Percentiles rank a stretch among this genome's conserved stretches.
These are phyloP conservation scores for Erythrophleum fordii DNA, from an alignment of 306 rosid genomes.

Conservation along the genomic window DNA sequence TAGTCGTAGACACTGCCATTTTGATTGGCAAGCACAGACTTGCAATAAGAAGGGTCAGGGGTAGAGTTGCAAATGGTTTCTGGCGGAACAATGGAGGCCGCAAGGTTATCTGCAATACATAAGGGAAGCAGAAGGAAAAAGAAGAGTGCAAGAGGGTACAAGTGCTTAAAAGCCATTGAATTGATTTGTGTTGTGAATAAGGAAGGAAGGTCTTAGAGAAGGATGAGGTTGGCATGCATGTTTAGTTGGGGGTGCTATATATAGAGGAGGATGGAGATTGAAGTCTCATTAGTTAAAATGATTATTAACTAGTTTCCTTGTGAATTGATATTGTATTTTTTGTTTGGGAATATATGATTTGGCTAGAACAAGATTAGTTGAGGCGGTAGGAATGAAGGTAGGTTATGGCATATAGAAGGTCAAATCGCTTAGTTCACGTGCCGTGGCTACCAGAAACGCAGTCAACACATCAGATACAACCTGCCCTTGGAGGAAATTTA, in stretches of 20 bases:
- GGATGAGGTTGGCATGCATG: conserved; percentile 8
- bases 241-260: not conserved
- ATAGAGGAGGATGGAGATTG: not conserved
- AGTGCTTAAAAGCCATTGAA: conserved; percentile 35
- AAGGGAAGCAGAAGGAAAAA: conserved; percentile 26
- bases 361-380: not conserved
- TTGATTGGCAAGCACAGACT: conserved; percentile 49
- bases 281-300: too few species aligned
- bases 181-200: not conserved
- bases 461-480: not conserved
- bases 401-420: not conserved
- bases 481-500: not conserved
- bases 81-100: conserved; percentile 35
- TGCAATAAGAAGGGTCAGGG: conserved; percentile 63
- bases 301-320: too few species aligned
- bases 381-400: not conserved
- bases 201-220: not conserved
- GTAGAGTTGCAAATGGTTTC: conserved; percentile 55
- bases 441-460: conserved; percentile 25
- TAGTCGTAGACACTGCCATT: conserved; percentile 55
- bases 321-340: too few species aligned
- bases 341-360: too few species aligned
- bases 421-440: not conserved
- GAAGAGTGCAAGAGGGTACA: conserved; percentile 1
- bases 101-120: conserved; percentile 37